Conservation (phyloP, 1,139 yeast genomes). For the Saccharomycopsis hybrid region DNA sequence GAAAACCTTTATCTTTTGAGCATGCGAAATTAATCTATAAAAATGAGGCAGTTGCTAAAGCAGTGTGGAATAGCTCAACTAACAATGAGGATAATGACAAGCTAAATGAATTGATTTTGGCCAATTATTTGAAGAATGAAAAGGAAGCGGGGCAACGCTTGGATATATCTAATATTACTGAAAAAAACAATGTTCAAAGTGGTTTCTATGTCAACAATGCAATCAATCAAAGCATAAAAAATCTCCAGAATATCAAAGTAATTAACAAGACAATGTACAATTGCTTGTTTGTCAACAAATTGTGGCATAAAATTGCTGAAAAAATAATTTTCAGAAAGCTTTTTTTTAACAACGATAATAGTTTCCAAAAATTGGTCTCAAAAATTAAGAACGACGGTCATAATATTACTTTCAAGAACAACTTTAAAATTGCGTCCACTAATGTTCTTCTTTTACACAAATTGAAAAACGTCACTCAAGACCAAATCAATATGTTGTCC, state of each 20-base stretch:
- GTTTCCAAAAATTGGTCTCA: constrained; percentile 40
- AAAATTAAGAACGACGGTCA: constrained; percentile 9
- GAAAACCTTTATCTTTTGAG: constrained; percentile 60
- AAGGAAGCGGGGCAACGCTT: no score
- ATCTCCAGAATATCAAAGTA: constrained; percentile 23
- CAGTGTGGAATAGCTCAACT: constrained; percentile 39
- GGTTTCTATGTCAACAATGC: constrained; percentile 23
- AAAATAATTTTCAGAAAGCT: constrained; percentile 51
- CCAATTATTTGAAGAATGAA: constrained; percentile 9
- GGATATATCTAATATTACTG: background rate
- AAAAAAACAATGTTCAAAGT: constrained; percentile 9
- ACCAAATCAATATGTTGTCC: constrained; percentile 37
- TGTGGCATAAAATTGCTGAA: constrained; percentile 54
- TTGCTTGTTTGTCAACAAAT: constrained; percentile 61
- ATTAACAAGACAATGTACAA: constrained; percentile 33
- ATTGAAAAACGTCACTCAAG: constrained; percentile 37
- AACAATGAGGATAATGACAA: constrained; percentile 4
- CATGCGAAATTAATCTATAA: constrained; percentile 59
- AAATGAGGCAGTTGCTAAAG: constrained; percentile 42
- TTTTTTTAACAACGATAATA: constrained; percentile 44
- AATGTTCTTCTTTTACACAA: constrained; percentile 43
- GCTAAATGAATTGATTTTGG: constrained; percentile 5
- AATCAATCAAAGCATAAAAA: constrained; percentile 22
- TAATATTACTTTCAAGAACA: constrained; percentile 6
- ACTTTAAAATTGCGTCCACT: constrained; percentile 25